Percentiles rank a stretch among this genome's conserved stretches.
Conservation (phyloP, 805 yeast species). For the Candida adriatica region DNA sequence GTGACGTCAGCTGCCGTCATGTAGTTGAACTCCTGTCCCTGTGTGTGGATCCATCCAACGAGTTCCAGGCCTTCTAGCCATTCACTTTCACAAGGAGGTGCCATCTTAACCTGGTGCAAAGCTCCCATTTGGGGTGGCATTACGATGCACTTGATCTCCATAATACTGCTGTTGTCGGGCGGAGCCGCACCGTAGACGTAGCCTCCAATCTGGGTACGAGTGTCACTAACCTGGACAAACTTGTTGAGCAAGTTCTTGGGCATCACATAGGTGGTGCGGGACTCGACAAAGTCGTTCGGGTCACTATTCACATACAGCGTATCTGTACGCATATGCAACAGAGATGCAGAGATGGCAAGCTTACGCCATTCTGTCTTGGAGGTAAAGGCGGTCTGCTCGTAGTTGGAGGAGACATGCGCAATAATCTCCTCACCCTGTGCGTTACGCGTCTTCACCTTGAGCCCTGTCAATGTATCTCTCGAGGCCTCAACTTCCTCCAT, state of each 20-base stretch:
- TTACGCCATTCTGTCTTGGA: conserved; percentile 90
- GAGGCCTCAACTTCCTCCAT: conserved; percentile 65
- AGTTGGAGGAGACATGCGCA: conserved; percentile 85
- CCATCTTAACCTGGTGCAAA: conserved; percentile 39
- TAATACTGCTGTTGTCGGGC: conserved; percentile 58
- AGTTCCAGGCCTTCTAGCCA: conserved; percentile 58
- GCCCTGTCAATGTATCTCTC: conserved; percentile 37
- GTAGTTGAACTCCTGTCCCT: conserved; percentile 53
- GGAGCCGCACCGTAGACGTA: conserved; percentile 78
- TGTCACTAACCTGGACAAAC: conserved; percentile 75
- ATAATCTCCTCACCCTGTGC: conserved; percentile 96
- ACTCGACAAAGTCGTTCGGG: conserved; percentile 50
- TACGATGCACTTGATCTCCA: conserved; percentile 70
- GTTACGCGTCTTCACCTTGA: conserved; percentile 76
- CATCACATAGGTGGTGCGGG: conserved; percentile 60
- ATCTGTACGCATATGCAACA: conserved; percentile 66
- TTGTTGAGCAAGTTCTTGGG: conserved; percentile 77
- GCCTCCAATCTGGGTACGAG: conserved; percentile 77
- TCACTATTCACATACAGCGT: conserved; percentile 60
- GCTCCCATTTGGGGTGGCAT: conserved; percentile 87
- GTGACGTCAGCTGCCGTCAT: conserved; percentile 70
- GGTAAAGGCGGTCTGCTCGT: conserved; percentile 77
- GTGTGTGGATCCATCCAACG: conserved; percentile 94
- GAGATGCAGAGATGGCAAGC: conserved; percentile 73
- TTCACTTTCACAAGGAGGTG: conserved; percentile 36